Evolutionary conservation across 2,329 filamentous ascomycete genomes (phyloP).

Genomic region (Aspergillus fumigatiaffinis): DNA sequence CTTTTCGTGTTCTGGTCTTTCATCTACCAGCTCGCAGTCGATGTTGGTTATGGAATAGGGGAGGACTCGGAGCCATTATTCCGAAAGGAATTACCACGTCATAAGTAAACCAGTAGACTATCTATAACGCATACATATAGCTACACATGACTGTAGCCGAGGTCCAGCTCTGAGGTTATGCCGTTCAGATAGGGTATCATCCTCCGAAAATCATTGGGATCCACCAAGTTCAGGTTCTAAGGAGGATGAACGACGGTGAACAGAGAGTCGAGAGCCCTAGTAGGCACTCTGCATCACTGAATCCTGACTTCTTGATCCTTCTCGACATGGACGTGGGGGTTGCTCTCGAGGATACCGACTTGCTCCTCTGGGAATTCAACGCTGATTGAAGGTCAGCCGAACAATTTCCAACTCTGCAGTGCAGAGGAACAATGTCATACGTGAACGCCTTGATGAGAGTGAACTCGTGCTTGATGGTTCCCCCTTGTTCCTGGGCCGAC

Average conservation of each 20-base stretch:
- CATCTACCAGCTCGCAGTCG: not conserved
- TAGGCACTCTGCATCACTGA: slow-evolving; percentile 51
- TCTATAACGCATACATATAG: slow-evolving; percentile 17
- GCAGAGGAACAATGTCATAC: slow-evolving; percentile 52
- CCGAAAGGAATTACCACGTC: not conserved
- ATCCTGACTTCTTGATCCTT: slow-evolving; percentile 65
- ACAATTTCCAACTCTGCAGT: not conserved
- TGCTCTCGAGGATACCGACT: slow-evolving; percentile 61
- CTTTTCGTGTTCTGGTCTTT: not conserved
- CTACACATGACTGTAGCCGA: not conserved
- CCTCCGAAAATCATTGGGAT: not conserved
- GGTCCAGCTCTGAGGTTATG: not conserved
- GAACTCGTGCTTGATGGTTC: slow-evolving; percentile 80
- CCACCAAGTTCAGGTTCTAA: not conserved
- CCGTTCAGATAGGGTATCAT: not conserved
- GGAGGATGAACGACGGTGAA: not conserved
- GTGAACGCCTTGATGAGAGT: slow-evolving; percentile 87
- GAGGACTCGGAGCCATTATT: not conserved
- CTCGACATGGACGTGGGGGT: slow-evolving; percentile 78
- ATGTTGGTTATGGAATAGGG: not conserved
- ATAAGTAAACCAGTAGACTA: slow-evolving; percentile 7
- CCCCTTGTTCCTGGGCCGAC: slow-evolving; percentile 68
- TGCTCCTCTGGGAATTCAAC: slow-evolving; percentile 68
- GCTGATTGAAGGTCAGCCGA: slow-evolving; percentile 43
- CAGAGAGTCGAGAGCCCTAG: not conserved